Percentiles rank a stretch among this genome's conserved stretches.
Evolutionary conservation across 176 grass and related monocot species (phyloP).

Genomic region (Rhynchospora breviuscula): DNA sequence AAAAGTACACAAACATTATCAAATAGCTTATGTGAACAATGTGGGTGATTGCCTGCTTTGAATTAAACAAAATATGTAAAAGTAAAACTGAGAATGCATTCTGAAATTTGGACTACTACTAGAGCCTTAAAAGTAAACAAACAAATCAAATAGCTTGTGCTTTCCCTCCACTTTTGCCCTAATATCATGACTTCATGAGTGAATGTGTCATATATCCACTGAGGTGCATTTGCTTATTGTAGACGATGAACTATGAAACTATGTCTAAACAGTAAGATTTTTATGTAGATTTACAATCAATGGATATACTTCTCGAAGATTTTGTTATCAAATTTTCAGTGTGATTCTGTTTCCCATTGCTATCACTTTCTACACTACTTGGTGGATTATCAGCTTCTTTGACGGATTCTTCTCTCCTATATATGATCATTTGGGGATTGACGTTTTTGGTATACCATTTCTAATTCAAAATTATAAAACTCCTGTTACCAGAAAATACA

Average conservation of each 20-base stretch:
- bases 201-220: not conserved
- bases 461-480: not conserved
- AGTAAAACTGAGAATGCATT: not conserved
- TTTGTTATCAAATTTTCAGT: constrained; percentile 25
- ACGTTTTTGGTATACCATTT: constrained; percentile 42
- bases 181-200: not conserved
- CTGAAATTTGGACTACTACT: not conserved
- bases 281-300: not conserved
- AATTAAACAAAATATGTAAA: not conserved
- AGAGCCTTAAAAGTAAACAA: not conserved
- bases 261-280: not conserved
- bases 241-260: not conserved
- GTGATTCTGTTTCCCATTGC: constrained; percentile 73
- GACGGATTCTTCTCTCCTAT: constrained; percentile 84
- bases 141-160: not conserved
- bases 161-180: not conserved
- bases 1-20: not conserved
- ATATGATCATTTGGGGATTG: constrained; percentile 61
- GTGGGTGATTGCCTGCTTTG: not conserved
- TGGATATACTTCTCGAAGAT: not conserved
- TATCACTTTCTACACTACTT: constrained; percentile 70
- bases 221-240: not conserved
- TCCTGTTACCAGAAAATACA: not conserved
- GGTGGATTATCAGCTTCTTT: constrained; percentile 76
- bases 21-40: not conserved